Evolutionary conservation across 2,329 filamentous ascomycete species (phyloP).

Genomic region (Huntiella savannae): DNA sequence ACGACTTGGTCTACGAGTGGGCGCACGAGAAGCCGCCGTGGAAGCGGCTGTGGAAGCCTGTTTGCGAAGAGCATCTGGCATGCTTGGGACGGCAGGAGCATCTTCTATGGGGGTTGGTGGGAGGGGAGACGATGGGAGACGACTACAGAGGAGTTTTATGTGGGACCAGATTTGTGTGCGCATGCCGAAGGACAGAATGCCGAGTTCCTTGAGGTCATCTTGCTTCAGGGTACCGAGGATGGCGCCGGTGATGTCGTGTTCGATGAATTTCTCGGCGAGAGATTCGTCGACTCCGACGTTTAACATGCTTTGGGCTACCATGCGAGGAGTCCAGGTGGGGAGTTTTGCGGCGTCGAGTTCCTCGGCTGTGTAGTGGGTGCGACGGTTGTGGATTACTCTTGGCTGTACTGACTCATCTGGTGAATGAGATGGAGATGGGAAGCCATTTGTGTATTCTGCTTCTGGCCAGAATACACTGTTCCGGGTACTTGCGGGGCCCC

Average conservation of each 20-base stretch:
- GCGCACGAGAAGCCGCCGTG: slow-evolving; percentile 12
- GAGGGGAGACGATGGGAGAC: slow-evolving; percentile 29
- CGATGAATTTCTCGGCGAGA: slow-evolving; percentile 66
- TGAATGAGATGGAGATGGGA: neutral
- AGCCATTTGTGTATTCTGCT: slow-evolving; percentile 3
- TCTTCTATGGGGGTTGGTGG: slow-evolving; percentile 44
- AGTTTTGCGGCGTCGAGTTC: slow-evolving; percentile 41
- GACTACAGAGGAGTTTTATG: slow-evolving; percentile 49
- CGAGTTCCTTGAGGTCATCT: slow-evolving; percentile 66
- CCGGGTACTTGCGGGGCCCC: neutral
- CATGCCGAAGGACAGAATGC: slow-evolving; percentile 65
- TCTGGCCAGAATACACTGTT: slow-evolving; percentile 17
- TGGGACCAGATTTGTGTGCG: slow-evolving; percentile 64
- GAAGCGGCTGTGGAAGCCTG: slow-evolving; percentile 13
- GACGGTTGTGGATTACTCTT: neutral
- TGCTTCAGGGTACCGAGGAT: slow-evolving; percentile 84
- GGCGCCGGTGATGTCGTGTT: slow-evolving; percentile 79
- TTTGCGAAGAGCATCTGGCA: slow-evolving; percentile 15
- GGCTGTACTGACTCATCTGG: too few relatives aligned
- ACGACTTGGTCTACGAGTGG: slow-evolving; percentile 4
- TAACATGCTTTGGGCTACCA: slow-evolving; percentile 75
- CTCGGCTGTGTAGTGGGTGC: slow-evolving; percentile 33
- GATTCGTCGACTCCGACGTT: slow-evolving; percentile 59
- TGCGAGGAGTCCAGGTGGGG: slow-evolving; percentile 49
- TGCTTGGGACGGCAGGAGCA: slow-evolving; percentile 26